These are phyloP conservation scores for Pseudocercospora pini-densiflorae DNA, from an alignment of 2,329 filamentous ascomycete species.

Conservation along the genomic window DNA sequence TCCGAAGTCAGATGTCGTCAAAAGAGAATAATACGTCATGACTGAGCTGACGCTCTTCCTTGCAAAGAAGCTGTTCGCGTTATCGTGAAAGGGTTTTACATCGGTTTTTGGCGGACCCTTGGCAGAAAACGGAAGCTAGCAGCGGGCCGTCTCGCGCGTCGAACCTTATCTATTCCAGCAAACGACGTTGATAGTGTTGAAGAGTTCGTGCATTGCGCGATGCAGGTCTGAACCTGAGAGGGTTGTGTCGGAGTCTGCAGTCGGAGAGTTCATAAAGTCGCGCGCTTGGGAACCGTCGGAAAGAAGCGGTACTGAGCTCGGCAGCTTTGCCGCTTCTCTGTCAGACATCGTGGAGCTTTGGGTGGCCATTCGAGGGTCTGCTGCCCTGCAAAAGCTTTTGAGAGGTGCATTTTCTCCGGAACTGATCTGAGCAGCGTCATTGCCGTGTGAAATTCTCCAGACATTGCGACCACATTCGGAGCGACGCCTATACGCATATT, in stretches of 20 bases:
- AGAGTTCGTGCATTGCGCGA: slow-evolving; percentile 2
- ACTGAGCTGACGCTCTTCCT: background rate
- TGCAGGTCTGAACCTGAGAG: background rate
- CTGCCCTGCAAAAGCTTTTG: slow-evolving; percentile 4
- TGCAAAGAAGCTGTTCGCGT: slow-evolving; percentile 2
- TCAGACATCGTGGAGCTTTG: background rate
- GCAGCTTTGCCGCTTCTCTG: background rate
- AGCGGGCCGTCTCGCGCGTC: background rate
- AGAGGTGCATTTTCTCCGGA: slow-evolving; percentile 12
- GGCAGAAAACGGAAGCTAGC: background rate
- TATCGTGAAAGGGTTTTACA: slow-evolving; percentile 2
- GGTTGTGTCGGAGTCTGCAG: too few species aligned
- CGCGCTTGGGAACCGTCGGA: too few species aligned
- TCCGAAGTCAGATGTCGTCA: background rate
- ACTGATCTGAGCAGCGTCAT: slow-evolving; percentile 1
- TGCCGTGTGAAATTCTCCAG: background rate
- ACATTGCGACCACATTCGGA: too few species aligned
- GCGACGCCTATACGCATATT: background rate
- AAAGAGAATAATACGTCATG: background rate
- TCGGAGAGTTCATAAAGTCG: too few species aligned
- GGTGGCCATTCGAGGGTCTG: slow-evolving; percentile 3
- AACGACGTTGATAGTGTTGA: background rate
- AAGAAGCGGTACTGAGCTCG: background rate
- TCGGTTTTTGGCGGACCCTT: background rate
- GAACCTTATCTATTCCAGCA: background rate